These are phyloP conservation scores for Aureobasidium leucospermi DNA, from an alignment of 2,329 filamentous ascomycete species.

Conservation along the genomic window DNA sequence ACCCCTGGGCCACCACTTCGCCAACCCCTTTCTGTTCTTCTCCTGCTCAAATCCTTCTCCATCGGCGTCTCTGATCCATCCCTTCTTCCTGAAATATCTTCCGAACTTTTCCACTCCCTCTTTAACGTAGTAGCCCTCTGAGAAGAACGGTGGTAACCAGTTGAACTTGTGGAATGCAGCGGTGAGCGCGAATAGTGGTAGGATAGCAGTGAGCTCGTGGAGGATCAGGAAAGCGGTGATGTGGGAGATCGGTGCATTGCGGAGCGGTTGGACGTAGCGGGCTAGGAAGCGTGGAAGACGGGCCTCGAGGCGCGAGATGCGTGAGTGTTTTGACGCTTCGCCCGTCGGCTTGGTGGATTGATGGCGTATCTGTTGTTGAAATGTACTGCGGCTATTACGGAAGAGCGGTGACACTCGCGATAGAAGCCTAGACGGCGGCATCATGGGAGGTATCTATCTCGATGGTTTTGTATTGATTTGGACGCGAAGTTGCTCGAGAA, in stretches of 20 bases:
- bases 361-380: neutral
- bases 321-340: neutral
- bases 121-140: slow-evolving; percentile 47
- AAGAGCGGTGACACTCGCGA: neutral
- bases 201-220: slow-evolving; percentile 82
- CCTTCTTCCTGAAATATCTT: slow-evolving; percentile 67
- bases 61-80: slow-evolving; percentile 60
- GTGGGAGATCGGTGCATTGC: slow-evolving; percentile 72
- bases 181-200: slow-evolving; percentile 69
- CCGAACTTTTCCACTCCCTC: slow-evolving; percentile 68
- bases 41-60: slow-evolving; percentile 17
- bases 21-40: neutral
- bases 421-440: neutral
- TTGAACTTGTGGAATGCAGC: slow-evolving; percentile 72
- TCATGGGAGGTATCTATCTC: neutral
- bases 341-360: neutral
- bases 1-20: slow-evolving; percentile 12
- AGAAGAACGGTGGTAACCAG: slow-evolving; percentile 57
- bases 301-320: slow-evolving; percentile 30
- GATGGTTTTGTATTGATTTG: neutral
- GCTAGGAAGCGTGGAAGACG: slow-evolving; percentile 58
- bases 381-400: neutral
- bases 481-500: neutral
- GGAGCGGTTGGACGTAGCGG: slow-evolving; percentile 61
- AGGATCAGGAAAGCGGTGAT: slow-evolving; percentile 79